phyloP scores from a whole-genome alignment of 768 basidiomycete genomes.

The Leccinum subtestaceum region DNA sequence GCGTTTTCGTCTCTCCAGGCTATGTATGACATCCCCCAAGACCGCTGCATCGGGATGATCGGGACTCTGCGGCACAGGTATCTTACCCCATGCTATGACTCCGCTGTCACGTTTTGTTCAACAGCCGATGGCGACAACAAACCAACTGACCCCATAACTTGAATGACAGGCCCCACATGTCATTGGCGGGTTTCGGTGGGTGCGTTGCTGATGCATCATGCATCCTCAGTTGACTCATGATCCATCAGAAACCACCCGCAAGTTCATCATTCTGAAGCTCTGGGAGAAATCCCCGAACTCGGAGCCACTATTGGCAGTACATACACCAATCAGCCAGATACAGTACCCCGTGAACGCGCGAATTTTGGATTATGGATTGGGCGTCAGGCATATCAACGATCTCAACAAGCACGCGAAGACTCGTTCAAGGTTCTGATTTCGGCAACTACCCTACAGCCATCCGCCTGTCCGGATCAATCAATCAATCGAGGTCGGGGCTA shows the following conservation, averaged over 20 bases:
- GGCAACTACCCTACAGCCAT: background rate
- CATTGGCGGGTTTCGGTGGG: background rate
- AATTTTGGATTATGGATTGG: background rate
- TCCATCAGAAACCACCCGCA: slow-evolving; percentile 7
- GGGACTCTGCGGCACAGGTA: background rate
- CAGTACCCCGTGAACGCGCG: background rate
- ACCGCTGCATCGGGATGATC: background rate
- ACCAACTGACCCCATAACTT: background rate
- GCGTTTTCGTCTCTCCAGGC: background rate
- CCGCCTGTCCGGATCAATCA: background rate
- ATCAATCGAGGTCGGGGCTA: background rate
- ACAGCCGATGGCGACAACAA: background rate
- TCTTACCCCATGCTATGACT: background rate
- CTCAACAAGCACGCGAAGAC: background rate
- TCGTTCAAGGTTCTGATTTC: background rate
- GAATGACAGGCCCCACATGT: background rate
- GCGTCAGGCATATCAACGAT: background rate
- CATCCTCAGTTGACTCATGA: background rate
- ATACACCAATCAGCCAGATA: background rate
- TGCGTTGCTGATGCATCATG: background rate
- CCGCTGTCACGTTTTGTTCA: background rate
- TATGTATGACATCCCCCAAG: background rate
- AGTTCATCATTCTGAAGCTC: background rate
- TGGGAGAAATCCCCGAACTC: background rate
- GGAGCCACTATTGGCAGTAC: background rate